Evolutionary conservation across 805 yeast genomes (phyloP).

Genomic region (Candida succiphila): DNA sequence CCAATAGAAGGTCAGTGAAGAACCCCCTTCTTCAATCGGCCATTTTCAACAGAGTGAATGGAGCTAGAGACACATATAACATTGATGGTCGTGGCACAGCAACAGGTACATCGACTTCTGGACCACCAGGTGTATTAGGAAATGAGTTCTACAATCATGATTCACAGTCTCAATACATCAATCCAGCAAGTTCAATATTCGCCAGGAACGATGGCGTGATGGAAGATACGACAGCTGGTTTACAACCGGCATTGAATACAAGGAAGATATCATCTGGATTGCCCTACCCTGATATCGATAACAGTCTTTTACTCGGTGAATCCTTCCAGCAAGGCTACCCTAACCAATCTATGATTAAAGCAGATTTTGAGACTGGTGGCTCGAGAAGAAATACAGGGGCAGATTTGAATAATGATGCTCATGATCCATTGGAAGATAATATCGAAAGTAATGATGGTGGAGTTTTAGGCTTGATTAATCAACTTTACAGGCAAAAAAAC

Average conservation of each 20-base stretch:
- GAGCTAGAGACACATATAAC: background rate
- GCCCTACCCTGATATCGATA: conserved; percentile 17
- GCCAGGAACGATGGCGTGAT: conserved; percentile 10
- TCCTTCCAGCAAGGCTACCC: conserved; percentile 30
- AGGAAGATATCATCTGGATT: conserved; percentile 8
- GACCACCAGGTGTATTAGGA: no score
- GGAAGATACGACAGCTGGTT: conserved; percentile 21
- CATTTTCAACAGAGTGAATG: conserved; percentile 7
- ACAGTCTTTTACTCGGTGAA: conserved; percentile 30
- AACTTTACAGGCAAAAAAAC: conserved; percentile 52
- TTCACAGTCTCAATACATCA: conserved; percentile 2
- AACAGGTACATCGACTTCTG: no score
- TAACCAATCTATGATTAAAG: conserved; percentile 11
- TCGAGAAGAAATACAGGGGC: background rate
- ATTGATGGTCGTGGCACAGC: no score
- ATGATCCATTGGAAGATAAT: conserved; percentile 23
- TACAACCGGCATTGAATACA: conserved; percentile 3
- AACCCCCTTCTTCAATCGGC: conserved; percentile 13
- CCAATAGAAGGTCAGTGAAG: conserved; percentile 4
- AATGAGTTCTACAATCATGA: no score
- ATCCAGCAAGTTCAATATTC: conserved; percentile 6
- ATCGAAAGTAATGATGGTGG: conserved; percentile 19
- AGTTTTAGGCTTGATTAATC: conserved; percentile 67
- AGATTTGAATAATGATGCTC: conserved; percentile 11
- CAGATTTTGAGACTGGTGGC: conserved; percentile 5